Conservation (phyloP, 2,329 filamentous ascomycete genomes). For the Penicillium vulpinum region DNA sequence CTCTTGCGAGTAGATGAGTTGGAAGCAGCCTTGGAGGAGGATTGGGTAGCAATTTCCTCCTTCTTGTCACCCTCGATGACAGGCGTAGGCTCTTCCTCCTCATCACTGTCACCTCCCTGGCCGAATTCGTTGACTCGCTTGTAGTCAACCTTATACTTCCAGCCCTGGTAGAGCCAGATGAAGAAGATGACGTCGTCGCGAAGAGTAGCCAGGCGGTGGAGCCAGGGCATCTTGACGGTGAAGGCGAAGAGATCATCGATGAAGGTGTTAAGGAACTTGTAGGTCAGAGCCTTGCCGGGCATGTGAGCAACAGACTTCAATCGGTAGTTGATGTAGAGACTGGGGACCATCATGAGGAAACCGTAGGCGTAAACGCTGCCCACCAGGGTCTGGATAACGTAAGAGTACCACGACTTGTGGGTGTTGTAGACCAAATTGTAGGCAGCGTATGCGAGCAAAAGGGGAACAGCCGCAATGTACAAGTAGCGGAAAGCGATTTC, state of each 20-base stretch:
- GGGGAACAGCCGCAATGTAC: slow-evolving; percentile 85
- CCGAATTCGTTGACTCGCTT: slow-evolving; percentile 95
- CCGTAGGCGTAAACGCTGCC: slow-evolving; percentile 97
- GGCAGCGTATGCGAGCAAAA: slow-evolving; percentile 81
- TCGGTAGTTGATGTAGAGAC: slow-evolving; percentile 97
- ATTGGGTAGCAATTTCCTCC: slow-evolving; percentile 23
- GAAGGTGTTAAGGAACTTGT: slow-evolving; percentile 98
- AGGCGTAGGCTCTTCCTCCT: slow-evolving; percentile 48
- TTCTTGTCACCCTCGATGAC: slow-evolving; percentile 20
- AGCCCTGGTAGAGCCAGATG: slow-evolving; percentile 92
- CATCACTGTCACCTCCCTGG: slow-evolving; percentile 90
- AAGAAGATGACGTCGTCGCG: slow-evolving; percentile 98
- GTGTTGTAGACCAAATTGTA: slow-evolving; percentile 92
- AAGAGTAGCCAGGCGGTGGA: slow-evolving; percentile 88
- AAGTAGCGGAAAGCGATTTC: slow-evolving; percentile 97
- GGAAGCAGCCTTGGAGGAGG: slow-evolving; percentile 31
- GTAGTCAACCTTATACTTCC: slow-evolving; percentile 89
- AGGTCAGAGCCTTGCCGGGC: slow-evolving; percentile 94
- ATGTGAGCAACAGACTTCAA: slow-evolving; percentile 92
- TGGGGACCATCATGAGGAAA: slow-evolving; percentile 98
- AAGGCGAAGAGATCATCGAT: slow-evolving; percentile 99
- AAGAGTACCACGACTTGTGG: slow-evolving; percentile 98
- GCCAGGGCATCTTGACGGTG: slow-evolving; percentile 97
- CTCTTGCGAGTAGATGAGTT: slow-evolving; percentile 36
- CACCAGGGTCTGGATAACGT: slow-evolving; percentile 90